These are phyloP conservation scores for Sclerotinia minor DNA, from an alignment of 2,329 filamentous ascomycete genomes.

Conservation along the genomic window DNA sequence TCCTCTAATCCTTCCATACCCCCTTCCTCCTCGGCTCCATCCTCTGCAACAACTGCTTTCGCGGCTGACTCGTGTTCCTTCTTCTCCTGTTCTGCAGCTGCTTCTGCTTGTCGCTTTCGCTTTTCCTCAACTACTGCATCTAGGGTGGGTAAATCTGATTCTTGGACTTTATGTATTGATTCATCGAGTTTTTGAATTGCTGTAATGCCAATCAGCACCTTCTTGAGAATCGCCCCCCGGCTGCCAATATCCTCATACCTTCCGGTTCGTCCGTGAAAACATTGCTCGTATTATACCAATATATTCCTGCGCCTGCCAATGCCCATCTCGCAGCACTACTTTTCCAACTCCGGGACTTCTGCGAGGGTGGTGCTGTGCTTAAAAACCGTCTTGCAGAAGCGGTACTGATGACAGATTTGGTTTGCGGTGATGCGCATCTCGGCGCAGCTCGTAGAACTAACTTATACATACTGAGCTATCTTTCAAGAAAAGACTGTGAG, in stretches of 20 bases:
- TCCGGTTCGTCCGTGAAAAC: constrained; percentile 81
- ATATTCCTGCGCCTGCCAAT: constrained; percentile 73
- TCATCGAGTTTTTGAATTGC: constrained; percentile 43
- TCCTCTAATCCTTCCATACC: constrained; percentile 65
- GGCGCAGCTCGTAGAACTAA: constrained; percentile 35
- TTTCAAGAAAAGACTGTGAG: constrained; percentile 25
- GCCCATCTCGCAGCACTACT: constrained; percentile 71
- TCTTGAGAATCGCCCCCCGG: not conserved
- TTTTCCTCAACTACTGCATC: constrained; percentile 67
- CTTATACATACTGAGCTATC: constrained; percentile 36
- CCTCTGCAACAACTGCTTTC: constrained; percentile 30
- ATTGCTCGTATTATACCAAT: constrained; percentile 91
- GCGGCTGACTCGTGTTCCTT: constrained; percentile 30
- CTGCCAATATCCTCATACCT: constrained; percentile 55
- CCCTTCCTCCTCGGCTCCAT: constrained; percentile 30
- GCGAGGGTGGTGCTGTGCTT: constrained; percentile 57
- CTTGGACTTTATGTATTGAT: constrained; percentile 41
- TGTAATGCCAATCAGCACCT: constrained; percentile 35
- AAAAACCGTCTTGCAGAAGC: constrained; percentile 50
- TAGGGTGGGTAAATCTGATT: constrained; percentile 62
- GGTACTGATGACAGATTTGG: constrained; percentile 28
- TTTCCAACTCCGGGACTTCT: constrained; percentile 80
- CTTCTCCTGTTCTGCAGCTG: constrained; percentile 36
- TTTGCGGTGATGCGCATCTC: constrained; percentile 30
- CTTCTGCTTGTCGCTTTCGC: constrained; percentile 44